Evolutionary conservation across 495 filamentous ascomycete genomes (phyloP), one percentile per base, ranked within the genome.

Genomic region (Talaromyces ruber): DNA sequence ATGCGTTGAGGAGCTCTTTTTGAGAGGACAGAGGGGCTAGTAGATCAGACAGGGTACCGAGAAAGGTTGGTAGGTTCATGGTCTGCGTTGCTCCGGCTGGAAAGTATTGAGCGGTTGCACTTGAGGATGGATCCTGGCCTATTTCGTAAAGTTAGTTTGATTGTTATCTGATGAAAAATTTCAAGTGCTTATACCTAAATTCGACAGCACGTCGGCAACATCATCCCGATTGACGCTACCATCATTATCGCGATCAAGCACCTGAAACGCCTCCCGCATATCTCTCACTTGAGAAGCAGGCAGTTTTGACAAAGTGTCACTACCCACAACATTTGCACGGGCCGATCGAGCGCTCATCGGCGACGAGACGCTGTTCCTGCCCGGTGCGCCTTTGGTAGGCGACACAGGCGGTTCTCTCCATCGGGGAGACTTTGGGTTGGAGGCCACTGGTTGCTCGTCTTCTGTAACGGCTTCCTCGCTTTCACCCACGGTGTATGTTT

Each of bases 231-330:
- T 85, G 56, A 96, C 83, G 25, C 79, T 73, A 16, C 90, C 90
- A 66, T 92, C 88, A 70, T 88, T 89, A 73, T 91, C 84, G 63
- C 89, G 79, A 67, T 96, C 92, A 28, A 97, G 79, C 55, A 95
- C 88, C 71, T 91, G 86, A 72, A 96, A 97, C 0, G 86, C 88
- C 68, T 96, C 91, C 60, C 91, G 82, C 73, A 97, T 82, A 61
- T 88, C 85, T 58, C 87, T 77, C 6, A 91, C 81, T 68, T 90
- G 88, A 22, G 86, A 76, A 9, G 87, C 80, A 18, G 87, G 82
- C 51, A 92, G 65, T 59, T 85, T 85, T 1, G 83, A 80, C 18
- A 90, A 71, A 0, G 85, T 81, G 67, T 84, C 88, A 29, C 74
- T 76, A 53, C 72, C 53, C 2, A 45, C 30, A 9, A 58, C 16